These are phyloP conservation scores for Lactuca sativa DNA, from an alignment of 129 eudicot species.

Conservation along the genomic window DNA sequence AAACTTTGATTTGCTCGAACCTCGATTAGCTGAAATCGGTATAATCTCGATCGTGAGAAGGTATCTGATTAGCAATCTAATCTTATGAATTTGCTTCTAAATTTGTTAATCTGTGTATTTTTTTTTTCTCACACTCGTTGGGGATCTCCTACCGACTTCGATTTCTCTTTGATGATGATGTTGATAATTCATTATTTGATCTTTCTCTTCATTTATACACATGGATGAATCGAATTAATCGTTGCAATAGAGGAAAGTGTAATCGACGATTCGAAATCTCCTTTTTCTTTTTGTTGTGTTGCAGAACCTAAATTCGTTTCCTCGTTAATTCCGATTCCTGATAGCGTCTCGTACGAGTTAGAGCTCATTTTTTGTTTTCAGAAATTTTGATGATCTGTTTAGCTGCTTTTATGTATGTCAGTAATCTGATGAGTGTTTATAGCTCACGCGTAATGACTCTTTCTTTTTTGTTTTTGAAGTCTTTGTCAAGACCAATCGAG, in stretches of 20 bases:
- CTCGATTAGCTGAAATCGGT: constrained; percentile 27
- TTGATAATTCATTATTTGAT: constrained; percentile 14
- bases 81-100: constrained; percentile 3
- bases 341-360: constrained; percentile 33
- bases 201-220: not conserved
- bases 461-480: not conserved
- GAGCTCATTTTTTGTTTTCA: constrained; percentile 2
- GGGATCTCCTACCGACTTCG: constrained; percentile 25
- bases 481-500: constrained; percentile 11
- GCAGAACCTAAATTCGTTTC: constrained; percentile 36
- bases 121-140: constrained; percentile 22
- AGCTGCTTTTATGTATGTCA: not conserved
- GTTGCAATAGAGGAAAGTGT: constrained; percentile 15
- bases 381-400: constrained; percentile 3
- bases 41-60: constrained; percentile 28
- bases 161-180: constrained; percentile 21
- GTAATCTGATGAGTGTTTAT: constrained; percentile 12
- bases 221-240: constrained; percentile 18
- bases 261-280: constrained; percentile 19
- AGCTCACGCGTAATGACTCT: not conserved
- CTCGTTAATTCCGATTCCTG: constrained; percentile 32
- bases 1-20: constrained; percentile 32
- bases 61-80: constrained; percentile 14
- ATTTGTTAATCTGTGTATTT: not conserved
- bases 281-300: constrained; percentile 23